Evolutionary conservation across 257 asterid genomes (phyloP).

Genomic region (Solanum bulbocastanum): DNA sequence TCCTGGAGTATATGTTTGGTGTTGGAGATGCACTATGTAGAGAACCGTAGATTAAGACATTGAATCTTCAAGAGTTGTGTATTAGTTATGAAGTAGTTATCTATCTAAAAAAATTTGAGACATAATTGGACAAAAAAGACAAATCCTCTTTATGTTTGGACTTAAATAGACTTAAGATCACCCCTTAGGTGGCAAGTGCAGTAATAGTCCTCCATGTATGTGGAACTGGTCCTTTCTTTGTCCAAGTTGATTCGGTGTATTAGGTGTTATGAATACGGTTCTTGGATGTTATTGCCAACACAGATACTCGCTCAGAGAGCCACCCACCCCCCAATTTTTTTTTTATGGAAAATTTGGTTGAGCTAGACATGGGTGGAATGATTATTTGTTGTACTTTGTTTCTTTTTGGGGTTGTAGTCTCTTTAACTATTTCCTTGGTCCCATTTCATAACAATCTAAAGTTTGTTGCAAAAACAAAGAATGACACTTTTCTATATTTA

Average conservation of each 20-base stretch:
- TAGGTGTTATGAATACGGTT: neutral
- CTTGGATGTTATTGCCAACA: neutral
- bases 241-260: neutral
- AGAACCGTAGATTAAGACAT: neutral
- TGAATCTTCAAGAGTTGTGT: neutral
- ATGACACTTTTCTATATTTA: neutral
- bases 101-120: neutral
- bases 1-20: neutral
- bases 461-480: neutral
- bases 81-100: neutral
- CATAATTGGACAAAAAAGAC: neutral
- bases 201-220: neutral
- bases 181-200: neutral
- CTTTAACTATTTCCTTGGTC: neutral
- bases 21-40: neutral
- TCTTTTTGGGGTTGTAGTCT: neutral
- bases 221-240: neutral
- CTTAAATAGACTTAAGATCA: neutral
- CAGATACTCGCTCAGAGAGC: neutral
- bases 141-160: neutral
- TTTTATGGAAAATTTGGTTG: neutral
- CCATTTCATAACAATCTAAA: neutral
- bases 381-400: neutral
- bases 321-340: neutral
- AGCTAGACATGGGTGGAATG: neutral